Evolutionary conservation across 2,329 filamentous ascomycete species (phyloP), one percentile per base, ranked within the genome.

Genomic region (Paecilomyces sp.): DNA sequence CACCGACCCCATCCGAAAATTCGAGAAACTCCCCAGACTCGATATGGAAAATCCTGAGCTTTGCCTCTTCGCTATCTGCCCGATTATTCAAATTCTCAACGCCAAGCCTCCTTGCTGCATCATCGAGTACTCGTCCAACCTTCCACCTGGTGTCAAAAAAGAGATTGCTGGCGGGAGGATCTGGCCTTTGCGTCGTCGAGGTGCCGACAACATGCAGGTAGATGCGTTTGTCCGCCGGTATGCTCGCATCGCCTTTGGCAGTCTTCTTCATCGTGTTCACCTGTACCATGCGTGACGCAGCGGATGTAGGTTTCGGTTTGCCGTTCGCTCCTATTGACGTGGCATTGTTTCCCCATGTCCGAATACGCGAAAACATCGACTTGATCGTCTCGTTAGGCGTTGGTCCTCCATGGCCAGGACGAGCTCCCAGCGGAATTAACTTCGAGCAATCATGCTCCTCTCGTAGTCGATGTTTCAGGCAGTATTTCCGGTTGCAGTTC

Each of bases 181-280:
- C 96, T 6, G 89, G 86, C 57, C 86, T 89, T 1, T 92, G 88
- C 0, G 91, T 95, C 68, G 91, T 90, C 9, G 90, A 90, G 68
- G 92, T 91, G 0, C 93, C 94, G 72, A 97, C 93, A 18, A 97
- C 90, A 70, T 90, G 88, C 0, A 99, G 71, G 71, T 97, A 97
- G 1, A 99, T 77, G n/a, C 94, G 81, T 78, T 95, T 96, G 64
- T 96, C 91, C 0, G 80, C 74, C 0, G 91, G 81, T 0, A 97
- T 76, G 68, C 91, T 93, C 9, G 86, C 86, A 64, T 97, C 93
- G 0, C 95, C 95, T 77, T 96, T 97, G 2, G 94, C 93, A 0
- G 84, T 86, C 72, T 88, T 89, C 78, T 96, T 97, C 51, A 99
- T 79, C 9, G 83, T 85, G 63, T 91, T 91, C 6, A 93, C 80